Evolutionary conservation across 139 green algal genomes (phyloP), one percentile per base, ranked within the genome.

Genomic region (Monoraphidium neglectum): DNA sequence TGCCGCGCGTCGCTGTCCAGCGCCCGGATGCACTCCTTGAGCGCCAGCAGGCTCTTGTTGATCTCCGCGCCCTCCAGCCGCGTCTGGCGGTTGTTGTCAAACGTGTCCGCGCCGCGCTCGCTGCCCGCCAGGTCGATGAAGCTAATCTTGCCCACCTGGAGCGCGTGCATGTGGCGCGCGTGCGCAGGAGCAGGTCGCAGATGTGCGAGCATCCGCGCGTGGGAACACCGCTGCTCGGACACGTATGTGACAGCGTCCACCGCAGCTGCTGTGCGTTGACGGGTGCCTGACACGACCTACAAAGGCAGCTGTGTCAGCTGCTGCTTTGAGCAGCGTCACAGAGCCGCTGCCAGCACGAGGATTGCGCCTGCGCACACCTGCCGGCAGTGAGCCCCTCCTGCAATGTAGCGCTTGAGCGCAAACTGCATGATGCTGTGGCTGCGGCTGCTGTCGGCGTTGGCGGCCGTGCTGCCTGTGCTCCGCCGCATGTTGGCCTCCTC

Each of bases 51-150:
- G 51, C 84, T 94, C 87, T 98, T 98, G 88, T 99, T 99, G 86
- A 99, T 99, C 82, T 99, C 94, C 4, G 96, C 96, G 10, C 96
- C 96, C 83, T 98, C 94, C 28, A 95, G 64, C 72, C 93, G 88
- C 32, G 86, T 90, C 76, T 94, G 91, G n/a, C 87, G 77, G 74
- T 98, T 93, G 76, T 98, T 98, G 84, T 98, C 94, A 59, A 87
- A 95, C 12, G 96, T 99, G 89, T 98, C 96, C 32, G 96, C 96
- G n/a, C 96, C 96, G 30, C 96, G 89, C 87, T 99, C 96, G 74
- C 87, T 96, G 46, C 93, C 96, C 28, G 96, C 96, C 68, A 99
- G 83, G 84, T 99, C 96, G 74, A 99, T 98, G 89, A 99, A 99
- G 35, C 87, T 94, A 56, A 99, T 91, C 86, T 98, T 98, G 54